Evolutionary conservation across 2,329 filamentous ascomycete species (phyloP).

Genomic region (Rhinocladiella similis): DNA sequence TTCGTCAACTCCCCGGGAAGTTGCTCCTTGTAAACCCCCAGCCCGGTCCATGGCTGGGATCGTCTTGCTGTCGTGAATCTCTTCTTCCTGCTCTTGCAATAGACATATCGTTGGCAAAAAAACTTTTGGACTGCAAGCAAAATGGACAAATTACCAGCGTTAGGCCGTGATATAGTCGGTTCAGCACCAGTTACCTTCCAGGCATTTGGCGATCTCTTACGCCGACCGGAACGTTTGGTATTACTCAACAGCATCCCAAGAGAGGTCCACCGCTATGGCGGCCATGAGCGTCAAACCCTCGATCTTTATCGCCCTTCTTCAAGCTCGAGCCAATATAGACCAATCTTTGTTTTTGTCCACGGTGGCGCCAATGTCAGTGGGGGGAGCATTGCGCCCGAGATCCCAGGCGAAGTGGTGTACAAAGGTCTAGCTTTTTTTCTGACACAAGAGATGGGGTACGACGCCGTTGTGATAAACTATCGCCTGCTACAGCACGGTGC

Average conservation of each 20-base stretch:
- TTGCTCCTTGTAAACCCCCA: background rate
- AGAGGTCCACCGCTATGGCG: conserved; percentile 33
- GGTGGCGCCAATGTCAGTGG: conserved; percentile 41
- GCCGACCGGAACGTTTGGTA: conserved; percentile 1
- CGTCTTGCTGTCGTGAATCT: background rate
- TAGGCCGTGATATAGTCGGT: background rate
- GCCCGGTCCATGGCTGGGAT: background rate
- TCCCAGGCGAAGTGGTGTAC: conserved; percentile 32
- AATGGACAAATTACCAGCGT: background rate
- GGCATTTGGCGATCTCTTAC: conserved; percentile 4
- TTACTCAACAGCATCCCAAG: background rate
- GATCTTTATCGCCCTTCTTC: conserved; percentile 40
- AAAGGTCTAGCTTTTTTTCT: conserved; percentile 43
- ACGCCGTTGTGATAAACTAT: conserved; percentile 41
- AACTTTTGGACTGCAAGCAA: background rate
- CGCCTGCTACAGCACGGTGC: conserved; percentile 41
- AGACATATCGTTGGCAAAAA: background rate
- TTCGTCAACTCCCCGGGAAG: background rate
- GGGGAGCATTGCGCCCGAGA: conserved; percentile 32
- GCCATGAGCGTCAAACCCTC: conserved; percentile 38
- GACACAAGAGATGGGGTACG: conserved; percentile 36
- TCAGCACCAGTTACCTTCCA: background rate
- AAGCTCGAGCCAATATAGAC: conserved; percentile 18
- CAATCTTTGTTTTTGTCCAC: conserved; percentile 44
- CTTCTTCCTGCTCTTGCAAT: background rate